These are phyloP conservation scores for Trichaptum fuscoviolaceum DNA, from an alignment of 768 basidiomycete genomes.

Conservation along the genomic window DNA sequence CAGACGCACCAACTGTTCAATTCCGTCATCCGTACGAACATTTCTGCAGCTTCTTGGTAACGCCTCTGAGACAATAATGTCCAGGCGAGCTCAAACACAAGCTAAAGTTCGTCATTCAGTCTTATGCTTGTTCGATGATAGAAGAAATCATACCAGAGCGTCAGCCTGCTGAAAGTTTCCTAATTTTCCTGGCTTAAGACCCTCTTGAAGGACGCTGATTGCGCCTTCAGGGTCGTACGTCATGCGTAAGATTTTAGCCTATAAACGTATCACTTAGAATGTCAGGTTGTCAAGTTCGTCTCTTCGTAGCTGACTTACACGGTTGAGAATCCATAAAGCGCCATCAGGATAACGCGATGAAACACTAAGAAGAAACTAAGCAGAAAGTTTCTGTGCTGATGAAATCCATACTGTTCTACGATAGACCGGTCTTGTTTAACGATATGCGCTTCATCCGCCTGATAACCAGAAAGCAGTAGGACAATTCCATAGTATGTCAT, in stretches of 20 bases:
- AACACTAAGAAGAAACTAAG: constrained; percentile 31
- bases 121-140: not conserved
- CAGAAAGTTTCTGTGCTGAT: not conserved
- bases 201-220: constrained; percentile 54
- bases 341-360: constrained; percentile 58
- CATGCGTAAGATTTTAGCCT: constrained; percentile 79
- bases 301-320: constrained; percentile 31
- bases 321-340: constrained; percentile 69
- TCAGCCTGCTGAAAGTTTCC: constrained; percentile 68
- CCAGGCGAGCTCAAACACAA: constrained; percentile 79
- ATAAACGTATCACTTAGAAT: not conserved
- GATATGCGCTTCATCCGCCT: constrained; percentile 64
- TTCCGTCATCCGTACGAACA: constrained; percentile 57
- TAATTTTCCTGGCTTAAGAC: constrained; percentile 45
- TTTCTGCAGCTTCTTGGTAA: constrained; percentile 63
- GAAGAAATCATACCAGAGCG: constrained; percentile 44
- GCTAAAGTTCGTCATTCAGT: constrained; percentile 29
- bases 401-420: constrained; percentile 49
- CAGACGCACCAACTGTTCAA: constrained; percentile 61
- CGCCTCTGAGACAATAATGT: constrained; percentile 56
- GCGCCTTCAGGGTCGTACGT: constrained; percentile 57
- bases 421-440: constrained; percentile 58
- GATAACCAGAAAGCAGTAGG: constrained; percentile 66
- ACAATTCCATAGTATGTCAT: constrained; percentile 80
- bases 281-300: not conserved